A percentile compares a stretch with the other conserved stretches of the same genome.
Evolutionary conservation across 176 grass and related monocot genomes (phyloP).

Genomic region (Areca catechu): DNA sequence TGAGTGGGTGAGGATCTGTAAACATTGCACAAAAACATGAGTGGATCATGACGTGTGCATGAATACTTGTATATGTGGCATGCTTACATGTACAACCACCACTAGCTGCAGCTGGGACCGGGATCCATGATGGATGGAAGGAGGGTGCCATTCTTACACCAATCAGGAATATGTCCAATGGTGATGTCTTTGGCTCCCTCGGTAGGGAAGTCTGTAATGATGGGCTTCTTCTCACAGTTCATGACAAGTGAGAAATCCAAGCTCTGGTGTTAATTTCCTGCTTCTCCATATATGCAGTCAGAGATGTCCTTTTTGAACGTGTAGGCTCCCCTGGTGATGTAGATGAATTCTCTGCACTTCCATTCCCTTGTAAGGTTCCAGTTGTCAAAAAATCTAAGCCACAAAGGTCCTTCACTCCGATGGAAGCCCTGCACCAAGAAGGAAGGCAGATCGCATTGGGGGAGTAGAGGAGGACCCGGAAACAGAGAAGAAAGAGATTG

Average conservation of each 20-base stretch:
- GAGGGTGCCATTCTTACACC: conserved; percentile 90
- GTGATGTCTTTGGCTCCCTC: conserved; percentile 63
- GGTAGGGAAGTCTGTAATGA: conserved; percentile 76
- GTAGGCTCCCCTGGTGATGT: conserved; percentile 71
- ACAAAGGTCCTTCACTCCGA: too few species aligned
- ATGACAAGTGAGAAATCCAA: conserved; percentile 66
- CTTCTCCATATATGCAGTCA: conserved; percentile 58
- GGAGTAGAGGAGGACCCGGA: too few species aligned
- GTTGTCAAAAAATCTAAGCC: conserved; percentile 30
- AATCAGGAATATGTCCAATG: conserved; percentile 67
- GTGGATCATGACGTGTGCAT: too few species aligned
- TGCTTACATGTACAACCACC: too few species aligned
- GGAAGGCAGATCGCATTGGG: too few species aligned
- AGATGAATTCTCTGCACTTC: conserved; percentile 86
- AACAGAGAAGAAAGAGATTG: too few species aligned
- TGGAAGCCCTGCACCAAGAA: too few species aligned
- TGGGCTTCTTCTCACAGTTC: conserved; percentile 76
- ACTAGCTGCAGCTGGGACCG: background rate
- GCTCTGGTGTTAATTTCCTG: conserved; percentile 49
- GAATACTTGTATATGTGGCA: too few species aligned
- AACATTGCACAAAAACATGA: too few species aligned
- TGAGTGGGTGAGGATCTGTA: too few species aligned
- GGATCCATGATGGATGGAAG: conserved; percentile 60
- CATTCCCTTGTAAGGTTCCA: conserved; percentile 98
- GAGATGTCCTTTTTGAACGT: conserved; percentile 55